Percentiles rank a stretch among this genome's conserved stretches.
Conservation (phyloP, 1,139 yeast genomes). For the Eremothecium gossypii region DNA sequence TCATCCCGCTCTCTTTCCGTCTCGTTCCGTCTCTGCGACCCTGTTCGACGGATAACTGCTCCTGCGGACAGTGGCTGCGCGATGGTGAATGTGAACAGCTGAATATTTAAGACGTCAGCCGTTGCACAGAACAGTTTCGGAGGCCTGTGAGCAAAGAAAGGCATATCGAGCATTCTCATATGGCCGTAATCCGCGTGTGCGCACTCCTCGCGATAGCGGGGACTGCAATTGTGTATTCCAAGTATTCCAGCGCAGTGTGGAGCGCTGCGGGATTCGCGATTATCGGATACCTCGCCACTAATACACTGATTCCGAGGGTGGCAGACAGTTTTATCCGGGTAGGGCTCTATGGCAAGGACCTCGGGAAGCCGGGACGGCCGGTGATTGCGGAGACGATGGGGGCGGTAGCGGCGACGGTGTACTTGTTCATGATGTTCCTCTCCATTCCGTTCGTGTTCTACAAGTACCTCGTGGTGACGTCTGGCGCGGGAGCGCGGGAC, state of each 20-base stretch:
- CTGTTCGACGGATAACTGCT: no score
- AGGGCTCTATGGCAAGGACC: slow-evolving; percentile 78
- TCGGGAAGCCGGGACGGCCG: slow-evolving; percentile 64
- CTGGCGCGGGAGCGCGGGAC: slow-evolving; percentile 48
- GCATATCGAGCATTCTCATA: no score
- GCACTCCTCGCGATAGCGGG: background rate
- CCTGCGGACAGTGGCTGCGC: background rate
- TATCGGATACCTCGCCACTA: slow-evolving; percentile 54
- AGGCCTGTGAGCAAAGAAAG: no score
- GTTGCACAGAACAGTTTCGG: no score
- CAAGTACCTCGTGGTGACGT: slow-evolving; percentile 58
- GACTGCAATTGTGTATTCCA: slow-evolving; percentile 11
- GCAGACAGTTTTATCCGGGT: slow-evolving; percentile 58
- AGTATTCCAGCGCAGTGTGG: slow-evolving; percentile 19
- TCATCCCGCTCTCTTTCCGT: slow-evolving; percentile 27
- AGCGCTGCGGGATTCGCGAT: slow-evolving; percentile 59
- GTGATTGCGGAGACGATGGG: slow-evolving; percentile 89
- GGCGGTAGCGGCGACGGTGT: slow-evolving; percentile 72
- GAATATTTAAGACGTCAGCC: no score
- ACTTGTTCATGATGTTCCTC: slow-evolving; percentile 69
- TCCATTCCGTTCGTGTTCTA: slow-evolving; percentile 85
- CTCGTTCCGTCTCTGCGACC: no score
- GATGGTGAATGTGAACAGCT: background rate
- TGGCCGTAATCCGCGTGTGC: background rate
- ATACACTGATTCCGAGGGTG: slow-evolving; percentile 55